Conservation (phyloP, 129 eudicot species). For the Saussurea involucrata region DNA sequence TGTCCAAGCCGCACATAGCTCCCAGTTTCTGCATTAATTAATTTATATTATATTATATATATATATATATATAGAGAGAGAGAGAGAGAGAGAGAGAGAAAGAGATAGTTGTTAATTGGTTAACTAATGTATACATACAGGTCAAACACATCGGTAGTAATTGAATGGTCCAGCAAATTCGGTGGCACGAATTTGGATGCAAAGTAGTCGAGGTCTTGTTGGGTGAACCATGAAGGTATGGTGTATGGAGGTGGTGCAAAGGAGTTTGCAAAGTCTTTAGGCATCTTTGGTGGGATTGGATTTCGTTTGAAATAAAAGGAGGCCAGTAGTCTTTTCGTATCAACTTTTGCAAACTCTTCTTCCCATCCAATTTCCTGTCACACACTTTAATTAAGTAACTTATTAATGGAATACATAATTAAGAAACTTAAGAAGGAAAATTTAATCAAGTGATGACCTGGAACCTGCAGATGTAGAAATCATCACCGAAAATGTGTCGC, state of each 20-base stretch:
- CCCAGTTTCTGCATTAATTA: constrained; percentile 87
- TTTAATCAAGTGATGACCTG: constrained; percentile 33
- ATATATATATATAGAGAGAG: too few relatives aligned
- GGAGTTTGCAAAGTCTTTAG: constrained; percentile 35
- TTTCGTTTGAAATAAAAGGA: constrained; percentile 36
- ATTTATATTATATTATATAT: not conserved
- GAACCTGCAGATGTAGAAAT: constrained; percentile 55
- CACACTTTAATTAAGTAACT: not conserved
- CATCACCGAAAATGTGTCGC: constrained; percentile 50
- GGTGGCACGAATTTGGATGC: constrained; percentile 52
- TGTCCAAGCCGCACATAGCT: constrained; percentile 63
- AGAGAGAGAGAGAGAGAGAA: not conserved
- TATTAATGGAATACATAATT: too few relatives aligned
- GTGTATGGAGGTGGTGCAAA: constrained; percentile 39
- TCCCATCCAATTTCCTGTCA: constrained; percentile 85
- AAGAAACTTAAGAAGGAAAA: too few relatives aligned
- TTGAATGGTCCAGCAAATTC: constrained; percentile 73
- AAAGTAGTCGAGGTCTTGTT: constrained; percentile 64
- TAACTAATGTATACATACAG: constrained; percentile 33
- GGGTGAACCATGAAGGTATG: constrained; percentile 66
- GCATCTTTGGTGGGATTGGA: constrained; percentile 45
- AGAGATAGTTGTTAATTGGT: too few relatives aligned
- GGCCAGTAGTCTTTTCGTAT: constrained; percentile 44
- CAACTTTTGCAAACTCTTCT: constrained; percentile 63
- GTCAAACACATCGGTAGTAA: constrained; percentile 67